Evolutionary conservation across 768 basidiomycete species (phyloP).

Genomic region (Phlegmacium glaucopus): DNA sequence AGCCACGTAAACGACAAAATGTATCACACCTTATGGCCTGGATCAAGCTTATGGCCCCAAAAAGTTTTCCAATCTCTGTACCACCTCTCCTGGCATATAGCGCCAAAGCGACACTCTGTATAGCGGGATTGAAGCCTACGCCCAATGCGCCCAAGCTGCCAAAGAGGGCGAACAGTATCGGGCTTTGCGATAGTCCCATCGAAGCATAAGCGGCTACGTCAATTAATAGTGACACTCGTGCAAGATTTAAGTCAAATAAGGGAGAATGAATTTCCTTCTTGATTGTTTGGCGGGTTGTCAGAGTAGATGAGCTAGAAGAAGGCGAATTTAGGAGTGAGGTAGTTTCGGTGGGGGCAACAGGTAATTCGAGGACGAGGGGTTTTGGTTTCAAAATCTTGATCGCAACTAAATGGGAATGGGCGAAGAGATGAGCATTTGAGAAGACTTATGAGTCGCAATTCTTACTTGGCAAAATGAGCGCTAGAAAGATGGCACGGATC

Average conservation of each 20-base stretch:
- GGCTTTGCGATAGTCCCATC: slow-evolving; percentile 45
- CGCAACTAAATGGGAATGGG: slow-evolving; percentile 33
- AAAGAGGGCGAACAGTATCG: slow-evolving; percentile 48
- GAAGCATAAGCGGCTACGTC: slow-evolving; percentile 50
- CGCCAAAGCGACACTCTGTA: slow-evolving; percentile 70
- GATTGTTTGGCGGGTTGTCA: slow-evolving; percentile 10
- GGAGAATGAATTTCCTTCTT: slow-evolving; percentile 38
- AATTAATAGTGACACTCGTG: slow-evolving; percentile 56
- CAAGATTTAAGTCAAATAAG: slow-evolving; percentile 67
- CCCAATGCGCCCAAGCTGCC: slow-evolving; percentile 55
- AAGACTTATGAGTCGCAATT: neutral
- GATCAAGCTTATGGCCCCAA: slow-evolving; percentile 76
- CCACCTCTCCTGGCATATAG: slow-evolving; percentile 54
- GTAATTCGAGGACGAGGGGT: slow-evolving; percentile 22
- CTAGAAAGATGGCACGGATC: slow-evolving; percentile 51
- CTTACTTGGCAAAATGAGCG: slow-evolving; percentile 60
- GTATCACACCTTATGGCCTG: slow-evolving; percentile 57
- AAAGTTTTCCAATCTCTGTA: slow-evolving; percentile 68
- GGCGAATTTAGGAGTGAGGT: slow-evolving; percentile 27
- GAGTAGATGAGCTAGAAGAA: slow-evolving; percentile 8
- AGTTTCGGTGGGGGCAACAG: slow-evolving; percentile 19
- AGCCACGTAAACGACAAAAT: neutral
- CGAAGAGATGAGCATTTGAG: neutral
- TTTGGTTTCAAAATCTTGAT: slow-evolving; percentile 53
- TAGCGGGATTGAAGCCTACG: slow-evolving; percentile 59